A percentile compares a stretch with the other conserved stretches of the same genome.
phyloP scores from a whole-genome alignment of 1,284 basidiomycete species.

The Rhodofomes roseus region DNA sequence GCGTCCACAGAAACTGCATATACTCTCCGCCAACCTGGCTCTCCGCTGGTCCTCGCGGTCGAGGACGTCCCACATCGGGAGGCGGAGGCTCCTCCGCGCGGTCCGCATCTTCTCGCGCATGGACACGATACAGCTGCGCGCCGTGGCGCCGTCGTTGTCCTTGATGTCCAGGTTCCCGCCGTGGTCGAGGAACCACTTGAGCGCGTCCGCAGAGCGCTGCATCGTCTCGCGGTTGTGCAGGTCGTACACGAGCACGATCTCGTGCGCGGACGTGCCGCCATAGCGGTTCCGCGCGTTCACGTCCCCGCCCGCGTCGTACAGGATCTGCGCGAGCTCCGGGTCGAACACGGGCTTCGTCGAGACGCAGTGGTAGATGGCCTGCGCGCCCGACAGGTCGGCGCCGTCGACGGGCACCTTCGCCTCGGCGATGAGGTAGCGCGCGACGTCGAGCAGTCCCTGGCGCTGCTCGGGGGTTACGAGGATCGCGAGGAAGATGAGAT shows the following conservation, averaged over 20 bases:
- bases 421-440: conserved; percentile 31
- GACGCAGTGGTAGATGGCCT: conserved; percentile 36
- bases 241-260: conserved; percentile 34
- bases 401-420: conserved; percentile 36
- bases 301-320: conserved; percentile 37
- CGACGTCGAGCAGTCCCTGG: conserved; percentile 14
- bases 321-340: conserved; percentile 37
- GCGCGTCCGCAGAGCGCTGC: conserved; percentile 22
- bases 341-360: conserved; percentile 39
- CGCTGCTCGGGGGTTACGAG: not conserved
- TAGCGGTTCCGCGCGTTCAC: conserved; percentile 38
- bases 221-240: conserved; percentile 15
- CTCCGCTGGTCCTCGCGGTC: conserved; percentile 31
- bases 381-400: conserved; percentile 36
- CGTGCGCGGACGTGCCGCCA: conserved; percentile 37
- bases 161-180: conserved; percentile 41
- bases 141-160: conserved; percentile 34
- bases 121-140: conserved; percentile 12
- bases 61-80: conserved; percentile 21
- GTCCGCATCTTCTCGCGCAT: conserved; percentile 6
- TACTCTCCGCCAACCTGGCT: conserved; percentile 19
- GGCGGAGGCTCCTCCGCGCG: conserved; percentile 6
- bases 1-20: conserved; percentile 25
- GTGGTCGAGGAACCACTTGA: conserved; percentile 38
- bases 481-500: not conserved